phyloP scores from a whole-genome alignment of 169 alveolate species.

The Babesia sp. region DNA sequence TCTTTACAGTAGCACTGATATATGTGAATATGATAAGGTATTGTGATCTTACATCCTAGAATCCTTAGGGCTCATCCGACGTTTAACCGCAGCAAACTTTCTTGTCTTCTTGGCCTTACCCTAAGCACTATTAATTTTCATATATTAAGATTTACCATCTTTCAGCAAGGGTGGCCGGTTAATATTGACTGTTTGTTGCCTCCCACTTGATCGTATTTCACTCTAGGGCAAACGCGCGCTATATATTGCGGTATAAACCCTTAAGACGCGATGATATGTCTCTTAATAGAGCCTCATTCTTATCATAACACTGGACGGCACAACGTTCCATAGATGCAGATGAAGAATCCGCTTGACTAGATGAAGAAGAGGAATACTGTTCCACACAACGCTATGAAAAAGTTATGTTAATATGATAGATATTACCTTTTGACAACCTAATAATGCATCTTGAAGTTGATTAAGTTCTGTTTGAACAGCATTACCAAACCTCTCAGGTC shows the following conservation, averaged over 20 bases:
- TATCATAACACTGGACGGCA: constrained; percentile 75
- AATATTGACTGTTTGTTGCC: background rate
- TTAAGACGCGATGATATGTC: constrained; percentile 65
- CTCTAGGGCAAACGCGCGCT: constrained; percentile 10
- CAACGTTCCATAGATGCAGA: constrained; percentile 74
- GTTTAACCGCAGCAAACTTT: constrained; percentile 89
- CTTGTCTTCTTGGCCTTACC: constrained; percentile 83
- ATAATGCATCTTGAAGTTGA: constrained; percentile 68
- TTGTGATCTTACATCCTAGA: constrained; percentile 62
- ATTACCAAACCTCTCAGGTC: constrained; percentile 75
- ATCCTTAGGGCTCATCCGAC: constrained; percentile 88
- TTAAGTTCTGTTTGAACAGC: constrained; percentile 77
- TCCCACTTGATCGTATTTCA: background rate
- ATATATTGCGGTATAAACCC: constrained; percentile 36
- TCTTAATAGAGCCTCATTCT: constrained; percentile 66
- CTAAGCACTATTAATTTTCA: constrained; percentile 68
- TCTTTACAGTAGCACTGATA: constrained; percentile 34
- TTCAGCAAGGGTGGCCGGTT: background rate
- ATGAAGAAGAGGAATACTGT: constrained; percentile 62
- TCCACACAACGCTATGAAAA: constrained; percentile 59
- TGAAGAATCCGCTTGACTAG: constrained; percentile 50
- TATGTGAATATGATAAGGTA: background rate
- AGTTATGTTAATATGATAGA: background rate
- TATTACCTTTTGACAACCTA: constrained; percentile 75
- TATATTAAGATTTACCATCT: background rate